Base-by-base conservation (phyloP, 2,329 filamentous ascomycete genomes). In the Leptographium lundbergii region DNA sequence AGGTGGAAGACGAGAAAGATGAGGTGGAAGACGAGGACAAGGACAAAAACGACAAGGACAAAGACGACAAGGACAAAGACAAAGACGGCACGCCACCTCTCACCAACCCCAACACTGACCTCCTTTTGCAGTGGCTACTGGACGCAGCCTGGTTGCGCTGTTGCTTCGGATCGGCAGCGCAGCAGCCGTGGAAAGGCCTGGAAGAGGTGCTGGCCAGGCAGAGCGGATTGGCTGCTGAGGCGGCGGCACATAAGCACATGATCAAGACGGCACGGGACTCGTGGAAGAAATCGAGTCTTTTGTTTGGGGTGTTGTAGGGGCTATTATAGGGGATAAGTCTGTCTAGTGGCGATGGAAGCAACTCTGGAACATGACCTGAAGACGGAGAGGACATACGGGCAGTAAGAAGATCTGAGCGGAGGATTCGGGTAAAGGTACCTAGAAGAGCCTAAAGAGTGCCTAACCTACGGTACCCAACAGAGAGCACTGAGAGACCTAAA, bases 261-360 rank as follows among this genome's bases (percentile, higher is more conserved):
- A 71, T 68, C 64, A 87, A 86, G 70, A 75, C 78, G 19, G 82
- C 89, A 6, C 75, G 78, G 53, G 89, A 91, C 57, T 95, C 94
- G 70, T 94, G 89, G 84, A 89, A 87, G 74, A 83, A 87, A 66
- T 94, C 88, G 13, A 86, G 81, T 69, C 71, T 96, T 63, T 71
- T 96, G 29, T 96, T 96, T 72, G 90, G 88, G 59, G 72, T 96
- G 63, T 78, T 77, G 64, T 78, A 63, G 69, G 29, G 9, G n/a
- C n/a, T n/a, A n/a, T n/a, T n/a, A n/a, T n/a, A n/a, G n/a, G n/a
- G n/a, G n/a, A n/a, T n/a, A n/a, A n/a, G n/a, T n/a, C n/a, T n/a
- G n/a, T n/a, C n/a, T n/a, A n/a, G n/a, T n/a, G n/a, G n/a, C n/a
- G n/a, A n/a, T n/a, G n/a, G n/a, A n/a, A n/a, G n/a, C n/a, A n/a